These are phyloP conservation scores for Paecilomyces formosus DNA, from an alignment of 2,329 filamentous ascomycete species.

Conservation along the genomic window DNA sequence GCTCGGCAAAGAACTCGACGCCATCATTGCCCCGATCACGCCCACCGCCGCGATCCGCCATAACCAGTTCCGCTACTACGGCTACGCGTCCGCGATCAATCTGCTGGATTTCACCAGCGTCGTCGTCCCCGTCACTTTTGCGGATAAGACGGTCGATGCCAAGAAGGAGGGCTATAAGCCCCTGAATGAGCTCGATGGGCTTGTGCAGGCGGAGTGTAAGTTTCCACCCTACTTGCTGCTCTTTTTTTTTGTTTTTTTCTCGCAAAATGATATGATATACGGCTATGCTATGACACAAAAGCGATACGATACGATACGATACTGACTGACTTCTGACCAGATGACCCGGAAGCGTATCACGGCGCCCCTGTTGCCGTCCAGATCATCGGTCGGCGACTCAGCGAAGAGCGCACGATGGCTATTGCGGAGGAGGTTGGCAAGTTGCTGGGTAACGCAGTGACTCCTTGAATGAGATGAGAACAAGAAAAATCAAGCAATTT, in stretches of 20 bases:
- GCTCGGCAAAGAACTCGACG: conserved; percentile 21
- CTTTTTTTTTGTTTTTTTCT: too few species aligned
- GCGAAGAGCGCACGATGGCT: conserved; percentile 38
- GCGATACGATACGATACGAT: too few species aligned
- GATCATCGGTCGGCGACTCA: conserved; percentile 36
- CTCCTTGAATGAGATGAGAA: conserved; percentile 19
- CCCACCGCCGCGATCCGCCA: conserved; percentile 31
- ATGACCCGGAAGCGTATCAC: conserved; percentile 36
- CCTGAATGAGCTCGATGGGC: conserved; percentile 32
- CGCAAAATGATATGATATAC: neutral
- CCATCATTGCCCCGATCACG: conserved; percentile 33
- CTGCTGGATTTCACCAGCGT: conserved; percentile 35
- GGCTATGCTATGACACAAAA: too few species aligned
- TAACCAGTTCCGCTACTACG: conserved; percentile 31
- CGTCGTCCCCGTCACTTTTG: conserved; percentile 39
- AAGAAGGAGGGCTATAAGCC: conserved; percentile 27
- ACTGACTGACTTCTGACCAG: neutral
- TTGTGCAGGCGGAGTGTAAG: conserved; percentile 36
- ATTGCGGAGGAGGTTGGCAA: conserved; percentile 30
- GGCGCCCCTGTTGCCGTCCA: conserved; percentile 38
- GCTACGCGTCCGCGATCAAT: conserved; percentile 30
- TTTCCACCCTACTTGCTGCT: neutral
- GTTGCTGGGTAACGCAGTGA: conserved; percentile 21
- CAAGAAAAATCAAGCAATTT: too few species aligned
- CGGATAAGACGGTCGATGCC: conserved; percentile 32